Conservation (phyloP, 768 basidiomycete species). For the Filobasidium floriforme region DNA sequence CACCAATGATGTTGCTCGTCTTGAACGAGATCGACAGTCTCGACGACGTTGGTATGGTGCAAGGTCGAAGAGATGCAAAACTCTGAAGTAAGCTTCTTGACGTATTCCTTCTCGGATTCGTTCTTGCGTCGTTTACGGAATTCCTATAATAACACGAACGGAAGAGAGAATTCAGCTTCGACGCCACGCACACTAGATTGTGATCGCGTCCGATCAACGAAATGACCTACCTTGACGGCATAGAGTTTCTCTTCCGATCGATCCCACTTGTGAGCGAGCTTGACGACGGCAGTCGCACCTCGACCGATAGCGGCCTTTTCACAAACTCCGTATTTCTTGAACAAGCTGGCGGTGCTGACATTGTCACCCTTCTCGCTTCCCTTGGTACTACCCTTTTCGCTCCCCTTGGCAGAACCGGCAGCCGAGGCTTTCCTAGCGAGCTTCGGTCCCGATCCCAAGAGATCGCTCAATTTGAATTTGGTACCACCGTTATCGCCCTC, state of each 20-base stretch:
- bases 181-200: slow-evolving; percentile 3
- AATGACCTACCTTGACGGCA: slow-evolving; percentile 75
- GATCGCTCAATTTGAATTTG: slow-evolving; percentile 77
- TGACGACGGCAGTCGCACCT: slow-evolving; percentile 94
- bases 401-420: slow-evolving; percentile 41
- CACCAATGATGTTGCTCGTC: slow-evolving; percentile 96
- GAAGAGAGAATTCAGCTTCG: slow-evolving; percentile 19
- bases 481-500: slow-evolving; percentile 49
- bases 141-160: slow-evolving; percentile 55
- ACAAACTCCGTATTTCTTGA: slow-evolving; percentile 94
- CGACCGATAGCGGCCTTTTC: slow-evolving; percentile 95
- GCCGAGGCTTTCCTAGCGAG: slow-evolving; percentile 64
- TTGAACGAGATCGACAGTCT: slow-evolving; percentile 98
- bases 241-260: slow-evolving; percentile 91
- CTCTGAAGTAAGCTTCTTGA: slow-evolving; percentile 98
- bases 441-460: slow-evolving; percentile 67
- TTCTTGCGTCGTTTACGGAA: slow-evolving; percentile 97
- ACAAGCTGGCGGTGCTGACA: slow-evolving; percentile 52
- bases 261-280: slow-evolving; percentile 98
- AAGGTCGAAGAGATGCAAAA: slow-evolving; percentile 97
- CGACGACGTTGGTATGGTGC: slow-evolving; percentile 88
- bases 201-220: neutral
- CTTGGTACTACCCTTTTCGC: slow-evolving; percentile 50
- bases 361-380: slow-evolving; percentile 51
- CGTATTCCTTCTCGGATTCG: slow-evolving; percentile 97